Evolutionary conservation across 2,329 filamentous ascomycete species (phyloP), one percentile per base, ranked within the genome.

Genomic region (Talaromyces sp.): DNA sequence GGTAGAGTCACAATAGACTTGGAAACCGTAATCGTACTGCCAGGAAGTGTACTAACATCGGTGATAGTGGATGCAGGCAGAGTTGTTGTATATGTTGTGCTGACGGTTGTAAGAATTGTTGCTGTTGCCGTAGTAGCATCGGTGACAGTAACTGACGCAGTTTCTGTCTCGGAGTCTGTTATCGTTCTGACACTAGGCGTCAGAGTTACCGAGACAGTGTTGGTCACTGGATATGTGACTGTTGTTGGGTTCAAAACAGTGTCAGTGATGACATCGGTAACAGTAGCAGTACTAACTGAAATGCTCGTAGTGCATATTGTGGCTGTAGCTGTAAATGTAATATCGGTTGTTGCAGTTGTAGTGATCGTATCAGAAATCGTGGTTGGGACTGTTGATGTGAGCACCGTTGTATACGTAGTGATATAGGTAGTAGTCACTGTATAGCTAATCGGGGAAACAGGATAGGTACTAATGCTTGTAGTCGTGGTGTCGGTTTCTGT

Each of bases 281-380:
- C 36, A 18, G 44, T 52, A 33, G 47, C 56, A 27, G 56, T 52
- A 1, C 31, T 56, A 16, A 27, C 10, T 16, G 28, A 42, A 7
- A 40, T 53, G 44, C 33, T 59, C 3, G 28, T 58, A 36, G 47
- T 23, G 7, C 40, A 44, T 7, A 40, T 14, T 10, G 27, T 53
- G 14, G 44, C 47, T 4, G 33, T 57, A 10, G 40, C 28, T 23
- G 56, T 40, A 10, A 31, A 33, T 18, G 60, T 31, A 34, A 50
- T 27, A 10, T 47, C 54, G 10, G 44, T 47, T 34, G 57, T 60
- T 16, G 34, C 28, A 18, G 52, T 54, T 57, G 56, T 47, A n/a
- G 53, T 60, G 14, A 44, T 57, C 30, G 61, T 60, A 44, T 56
- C 53, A 9, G 57, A 33, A 18, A 56, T 60, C 23, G 61, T 63